Percentiles rank a stretch among this genome's conserved stretches.
Evolutionary conservation across 1,284 basidiomycete species (phyloP).

Genomic region (Stygiomarasmius scandens): DNA sequence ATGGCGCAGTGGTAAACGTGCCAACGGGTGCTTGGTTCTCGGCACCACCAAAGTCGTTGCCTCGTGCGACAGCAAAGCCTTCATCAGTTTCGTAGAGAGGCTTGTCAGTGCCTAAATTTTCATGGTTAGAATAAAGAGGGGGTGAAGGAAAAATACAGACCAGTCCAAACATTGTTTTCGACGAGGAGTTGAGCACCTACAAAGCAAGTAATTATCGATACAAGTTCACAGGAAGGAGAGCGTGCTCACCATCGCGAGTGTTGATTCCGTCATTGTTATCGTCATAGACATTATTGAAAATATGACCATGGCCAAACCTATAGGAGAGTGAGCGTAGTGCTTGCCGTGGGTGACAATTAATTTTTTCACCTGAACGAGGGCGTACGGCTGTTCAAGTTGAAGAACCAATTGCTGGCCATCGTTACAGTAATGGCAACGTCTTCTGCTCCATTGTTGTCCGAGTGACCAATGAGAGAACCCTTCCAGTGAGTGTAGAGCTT

Average conservation of each 20-base stretch:
- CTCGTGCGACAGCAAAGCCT: constrained; percentile 42
- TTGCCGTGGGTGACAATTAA: too few relatives aligned
- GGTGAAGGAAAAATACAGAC: constrained; percentile 16
- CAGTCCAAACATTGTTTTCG: constrained; percentile 47
- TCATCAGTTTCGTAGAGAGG: constrained; percentile 44
- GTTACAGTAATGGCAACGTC: constrained; percentile 37
- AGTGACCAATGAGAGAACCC: constrained; percentile 43
- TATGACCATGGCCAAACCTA: constrained; percentile 41
- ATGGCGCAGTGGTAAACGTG: constrained; percentile 39
- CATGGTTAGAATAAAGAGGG: too few relatives aligned
- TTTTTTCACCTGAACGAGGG: constrained; percentile 41
- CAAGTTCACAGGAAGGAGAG: too few relatives aligned
- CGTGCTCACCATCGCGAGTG: constrained; percentile 43
- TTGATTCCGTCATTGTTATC: constrained; percentile 51
- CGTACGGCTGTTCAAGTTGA: constrained; percentile 40
- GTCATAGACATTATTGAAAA: constrained; percentile 43
- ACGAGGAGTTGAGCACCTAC: constrained; percentile 43
- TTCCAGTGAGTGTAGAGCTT: constrained; percentile 46
- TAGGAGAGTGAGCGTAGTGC: too few relatives aligned
- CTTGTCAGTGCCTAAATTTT: constrained; percentile 31
- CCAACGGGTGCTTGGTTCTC: constrained; percentile 37
- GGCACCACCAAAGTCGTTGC: constrained; percentile 34
- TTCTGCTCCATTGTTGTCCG: constrained; percentile 40
- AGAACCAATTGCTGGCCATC: constrained; percentile 40
- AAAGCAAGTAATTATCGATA: too few relatives aligned